Conservation (phyloP, 331 rosid genomes). For the Rhamnella rubrinervis region DNA sequence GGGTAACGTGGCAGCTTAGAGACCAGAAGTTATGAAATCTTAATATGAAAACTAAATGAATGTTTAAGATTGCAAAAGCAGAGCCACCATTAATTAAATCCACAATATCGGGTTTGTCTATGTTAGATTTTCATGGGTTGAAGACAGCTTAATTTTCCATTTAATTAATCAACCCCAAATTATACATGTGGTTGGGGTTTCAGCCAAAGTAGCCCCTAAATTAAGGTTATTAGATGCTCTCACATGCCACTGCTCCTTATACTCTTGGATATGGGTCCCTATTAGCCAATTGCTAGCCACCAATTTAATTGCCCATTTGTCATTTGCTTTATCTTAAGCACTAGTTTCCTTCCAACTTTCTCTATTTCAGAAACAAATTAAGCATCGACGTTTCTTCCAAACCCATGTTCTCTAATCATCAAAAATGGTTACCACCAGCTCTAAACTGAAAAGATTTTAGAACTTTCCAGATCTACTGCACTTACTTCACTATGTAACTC, state of each 20-base stretch:
- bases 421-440: background rate
- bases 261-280: background rate
- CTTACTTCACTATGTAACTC: too few species aligned
- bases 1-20: too few species aligned
- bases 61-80: background rate
- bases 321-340: constrained; percentile 26
- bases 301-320: constrained; percentile 15
- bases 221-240: constrained; percentile 15
- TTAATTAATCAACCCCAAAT: constrained; percentile 25
- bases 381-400: background rate
- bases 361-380: constrained; percentile 25
- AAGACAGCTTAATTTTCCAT: constrained; percentile 17
- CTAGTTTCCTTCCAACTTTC: constrained; percentile 5
- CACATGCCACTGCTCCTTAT: constrained; percentile 38
- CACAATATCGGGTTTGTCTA: constrained; percentile 13
- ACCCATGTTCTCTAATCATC: constrained; percentile 10
- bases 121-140: constrained; percentile 12
- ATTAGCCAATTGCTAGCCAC: constrained; percentile 25
- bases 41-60: too few species aligned
- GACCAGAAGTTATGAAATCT: too few species aligned
- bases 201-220: constrained; percentile 5
- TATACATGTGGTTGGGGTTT: constrained; percentile 31
- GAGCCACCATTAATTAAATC: background rate
- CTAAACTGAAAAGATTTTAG: too few species aligned
- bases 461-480: too few species aligned